Evolutionary conservation across 2,329 filamentous ascomycete genomes (phyloP).

Genomic region (Aspergillus proliferans): DNA sequence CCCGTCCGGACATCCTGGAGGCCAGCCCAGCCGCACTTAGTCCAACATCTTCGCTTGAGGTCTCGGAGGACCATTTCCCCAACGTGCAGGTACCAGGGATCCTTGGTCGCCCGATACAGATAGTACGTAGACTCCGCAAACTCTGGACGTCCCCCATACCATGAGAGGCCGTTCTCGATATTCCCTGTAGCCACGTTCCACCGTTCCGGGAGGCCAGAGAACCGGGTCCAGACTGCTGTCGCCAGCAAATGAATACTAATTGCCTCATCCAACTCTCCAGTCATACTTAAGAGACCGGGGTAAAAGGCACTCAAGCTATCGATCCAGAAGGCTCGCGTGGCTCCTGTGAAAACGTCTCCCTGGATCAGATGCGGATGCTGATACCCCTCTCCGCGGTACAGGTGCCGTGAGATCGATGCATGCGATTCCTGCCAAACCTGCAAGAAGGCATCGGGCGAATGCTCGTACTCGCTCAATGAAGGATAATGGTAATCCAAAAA

Average conservation of each 20-base stretch:
- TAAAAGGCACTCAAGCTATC: slow-evolving; percentile 96
- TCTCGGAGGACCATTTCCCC: slow-evolving; percentile 93
- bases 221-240: slow-evolving; percentile 89
- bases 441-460: slow-evolving; percentile 72
- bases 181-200: slow-evolving; percentile 82
- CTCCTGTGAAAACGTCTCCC: slow-evolving; percentile 80
- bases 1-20: slow-evolving; percentile 75
- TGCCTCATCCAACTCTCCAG: slow-evolving; percentile 85
- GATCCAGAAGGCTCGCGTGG: slow-evolving; percentile 85
- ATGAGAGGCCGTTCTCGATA: slow-evolving; percentile 79
- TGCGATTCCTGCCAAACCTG: slow-evolving; percentile 80
- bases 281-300: slow-evolving; percentile 76
- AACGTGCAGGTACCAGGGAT: slow-evolving; percentile 93
- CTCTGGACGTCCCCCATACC: slow-evolving; percentile 94
- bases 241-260: slow-evolving; percentile 84
- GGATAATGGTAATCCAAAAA: slow-evolving; percentile 59
- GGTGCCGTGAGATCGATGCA: slow-evolving; percentile 77
- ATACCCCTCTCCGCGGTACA: slow-evolving; percentile 69
- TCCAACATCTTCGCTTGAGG: slow-evolving; percentile 82
- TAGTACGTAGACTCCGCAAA: slow-evolving; percentile 97
- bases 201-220: slow-evolving; percentile 86
- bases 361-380: slow-evolving; percentile 92
- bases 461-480: slow-evolving; percentile 58
- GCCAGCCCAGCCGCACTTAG: slow-evolving; percentile 87
- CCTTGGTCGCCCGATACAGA: slow-evolving; percentile 84